Conservation (phyloP, 2,329 filamentous ascomycete species). For the Juglanconis oblonga region DNA sequence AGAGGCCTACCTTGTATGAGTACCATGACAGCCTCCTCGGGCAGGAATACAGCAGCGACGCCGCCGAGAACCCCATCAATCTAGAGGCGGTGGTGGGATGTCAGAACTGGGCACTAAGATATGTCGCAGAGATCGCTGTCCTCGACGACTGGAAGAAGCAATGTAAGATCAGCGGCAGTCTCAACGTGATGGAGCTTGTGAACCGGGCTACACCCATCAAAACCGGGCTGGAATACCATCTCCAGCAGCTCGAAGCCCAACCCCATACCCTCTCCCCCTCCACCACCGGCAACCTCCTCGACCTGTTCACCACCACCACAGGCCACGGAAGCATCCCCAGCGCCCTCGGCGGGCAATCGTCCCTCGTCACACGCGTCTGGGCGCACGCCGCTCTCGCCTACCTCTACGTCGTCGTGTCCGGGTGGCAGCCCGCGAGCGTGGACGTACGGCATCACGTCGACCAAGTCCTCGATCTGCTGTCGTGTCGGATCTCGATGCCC, state of each 20-base stretch:
- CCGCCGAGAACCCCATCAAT: constrained; percentile 32
- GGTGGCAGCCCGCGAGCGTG: constrained; percentile 46
- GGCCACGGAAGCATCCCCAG: too few relatives aligned
- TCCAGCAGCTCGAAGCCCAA: neutral
- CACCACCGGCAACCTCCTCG: too few relatives aligned
- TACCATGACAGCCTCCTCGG: constrained; percentile 36
- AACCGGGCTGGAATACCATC: neutral
- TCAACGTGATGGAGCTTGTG: constrained; percentile 45
- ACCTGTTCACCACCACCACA: neutral
- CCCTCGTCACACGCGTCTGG: constrained; percentile 40
- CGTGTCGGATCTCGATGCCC: constrained; percentile 21
- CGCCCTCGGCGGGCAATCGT: constrained; percentile 7
- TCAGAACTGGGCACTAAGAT: constrained; percentile 54
- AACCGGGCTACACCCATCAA: constrained; percentile 32
- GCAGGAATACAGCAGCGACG: constrained; percentile 29
- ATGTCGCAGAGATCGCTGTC: constrained; percentile 50
- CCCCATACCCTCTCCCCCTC: neutral
- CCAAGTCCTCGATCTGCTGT: constrained; percentile 18
- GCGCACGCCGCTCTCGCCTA: constrained; percentile 46
- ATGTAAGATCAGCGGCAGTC: constrained; percentile 37
- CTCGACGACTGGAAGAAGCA: constrained; percentile 56
- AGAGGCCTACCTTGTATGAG: constrained; percentile 29
- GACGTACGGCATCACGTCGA: constrained; percentile 34
- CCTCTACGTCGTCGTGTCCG: constrained; percentile 45
- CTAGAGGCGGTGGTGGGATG: constrained; percentile 53